Evolutionary conservation across 139 green algal species (phyloP).

Genomic region (Chlamydomonas sp.): DNA sequence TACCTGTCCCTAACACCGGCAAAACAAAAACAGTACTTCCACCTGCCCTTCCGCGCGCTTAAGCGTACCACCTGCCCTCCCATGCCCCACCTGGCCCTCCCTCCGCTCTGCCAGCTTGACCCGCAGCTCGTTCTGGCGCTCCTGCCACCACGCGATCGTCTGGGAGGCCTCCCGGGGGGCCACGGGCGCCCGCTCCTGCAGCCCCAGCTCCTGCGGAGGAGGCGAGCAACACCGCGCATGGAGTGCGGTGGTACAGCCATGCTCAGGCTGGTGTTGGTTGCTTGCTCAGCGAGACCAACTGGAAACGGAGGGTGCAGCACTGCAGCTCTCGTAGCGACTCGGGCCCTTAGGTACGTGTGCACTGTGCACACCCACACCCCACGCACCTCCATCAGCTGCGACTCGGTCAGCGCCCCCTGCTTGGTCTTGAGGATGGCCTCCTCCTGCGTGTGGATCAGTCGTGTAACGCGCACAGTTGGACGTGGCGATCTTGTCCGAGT

Average conservation of each 20-base stretch:
- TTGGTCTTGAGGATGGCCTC: conserved; percentile 28
- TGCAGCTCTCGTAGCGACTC: too few relatives aligned
- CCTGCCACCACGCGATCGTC: conserved; percentile 88
- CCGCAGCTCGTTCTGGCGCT: conserved; percentile 56
- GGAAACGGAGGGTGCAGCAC: too few relatives aligned
- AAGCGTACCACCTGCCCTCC: background rate
- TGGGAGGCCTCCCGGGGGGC: conserved; percentile 44
- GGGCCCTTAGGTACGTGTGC: too few relatives aligned
- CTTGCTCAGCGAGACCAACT: too few relatives aligned
- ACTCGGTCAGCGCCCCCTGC: conserved; percentile 33
- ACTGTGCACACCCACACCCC: background rate
- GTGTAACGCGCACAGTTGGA: too few relatives aligned
- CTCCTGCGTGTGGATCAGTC: background rate
- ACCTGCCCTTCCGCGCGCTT: background rate
- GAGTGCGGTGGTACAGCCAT: too few relatives aligned
- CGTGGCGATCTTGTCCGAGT: too few relatives aligned
- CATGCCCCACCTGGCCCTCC: conserved; percentile 1
- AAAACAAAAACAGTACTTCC: background rate
- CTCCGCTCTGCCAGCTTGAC: conserved; percentile 13
- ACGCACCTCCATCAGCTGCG: conserved; percentile 39
- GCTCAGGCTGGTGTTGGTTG: too few relatives aligned
- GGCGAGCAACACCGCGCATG: background rate
- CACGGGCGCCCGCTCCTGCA: conserved; percentile 31
- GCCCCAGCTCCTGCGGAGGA: conserved; percentile 46
- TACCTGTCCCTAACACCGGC: too few relatives aligned